Evolutionary conservation across 2,329 filamentous ascomycete genomes (phyloP), one percentile per base, ranked within the genome.

Genomic region (Bipolaris cookei): DNA sequence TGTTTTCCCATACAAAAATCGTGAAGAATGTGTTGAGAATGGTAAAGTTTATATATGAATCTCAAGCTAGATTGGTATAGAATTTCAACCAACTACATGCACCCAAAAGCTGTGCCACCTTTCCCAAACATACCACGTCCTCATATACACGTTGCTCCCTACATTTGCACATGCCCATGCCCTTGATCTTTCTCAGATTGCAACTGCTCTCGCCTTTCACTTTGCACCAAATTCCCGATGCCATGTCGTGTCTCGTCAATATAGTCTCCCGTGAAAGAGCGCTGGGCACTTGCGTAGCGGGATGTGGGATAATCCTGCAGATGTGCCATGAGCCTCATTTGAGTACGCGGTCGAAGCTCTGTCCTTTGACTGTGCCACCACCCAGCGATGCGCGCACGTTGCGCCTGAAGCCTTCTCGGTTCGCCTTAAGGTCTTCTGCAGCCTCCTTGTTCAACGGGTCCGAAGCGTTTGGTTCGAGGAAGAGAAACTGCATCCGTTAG

Each of bases 381-480:
- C 81, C 83, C 91, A 99, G 97, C 6, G 92, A 85, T 20, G 83
- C 84, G 70, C 90, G 86, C 37, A 98, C 95, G 72, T 98, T 97
- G 59, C 92, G 84, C 83, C 93, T 95, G 80, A 99, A 99, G 28
- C 83, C 86, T 51, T 98, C 95, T 35, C 92, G 82, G 77, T 95
- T 96, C 45, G 83, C 83, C 69, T 94, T 88, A 67, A 99, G 82
- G 73, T 98, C 95, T 60, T 97, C 92, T 3, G 95, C 95, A 0
- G 95, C 95, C 72, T 98, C 94, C 82, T 99, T 97, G 79, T 99
- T 99, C 59, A 99, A 81, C n/a, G 95, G 95, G 74, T 99, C 95
- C 46, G 90, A 93, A 8, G 95, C 92, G 74, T 99, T 99, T 16
- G 95, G 95, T 77, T 99, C 95, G 61, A 98, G 88, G 84, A 99